Evolutionary conservation across 164 flowering plant species (phyloP).

Genomic region (Kalanchoe fedtschenkoi): DNA sequence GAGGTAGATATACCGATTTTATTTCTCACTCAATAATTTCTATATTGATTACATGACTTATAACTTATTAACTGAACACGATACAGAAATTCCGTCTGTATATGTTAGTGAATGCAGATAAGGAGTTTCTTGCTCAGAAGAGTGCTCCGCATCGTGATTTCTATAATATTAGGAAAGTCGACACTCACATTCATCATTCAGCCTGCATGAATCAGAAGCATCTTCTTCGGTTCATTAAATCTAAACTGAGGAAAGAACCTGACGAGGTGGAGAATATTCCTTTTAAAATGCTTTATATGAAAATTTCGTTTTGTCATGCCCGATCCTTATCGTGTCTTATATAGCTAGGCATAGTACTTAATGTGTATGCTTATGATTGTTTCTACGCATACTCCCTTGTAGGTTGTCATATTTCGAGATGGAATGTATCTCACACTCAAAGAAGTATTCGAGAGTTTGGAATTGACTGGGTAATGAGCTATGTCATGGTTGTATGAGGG

Average conservation of each 20-base stretch:
- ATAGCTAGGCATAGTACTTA: background rate
- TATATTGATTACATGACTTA: background rate
- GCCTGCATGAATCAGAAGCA: conserved; percentile 88
- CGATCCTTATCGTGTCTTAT: background rate
- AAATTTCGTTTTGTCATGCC: background rate
- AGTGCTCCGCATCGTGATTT: conserved; percentile 76
- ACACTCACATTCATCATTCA: conserved; percentile 77
- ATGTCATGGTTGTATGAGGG: background rate
- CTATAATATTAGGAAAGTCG: conserved; percentile 69
- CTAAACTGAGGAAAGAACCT: conserved; percentile 59
- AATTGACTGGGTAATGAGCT: conserved; percentile 47
- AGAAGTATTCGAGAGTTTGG: conserved; percentile 74
- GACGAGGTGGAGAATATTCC: conserved; percentile 44
- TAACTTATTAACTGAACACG: conserved; percentile 6
- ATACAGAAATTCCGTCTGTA: conserved; percentile 62
- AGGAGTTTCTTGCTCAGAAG: conserved; percentile 65
- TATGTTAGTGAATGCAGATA: conserved; percentile 54
- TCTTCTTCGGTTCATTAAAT: conserved; percentile 58
- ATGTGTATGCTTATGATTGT: background rate
- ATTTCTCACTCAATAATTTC: background rate
- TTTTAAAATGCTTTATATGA: background rate
- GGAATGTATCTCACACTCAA: conserved; percentile 61
- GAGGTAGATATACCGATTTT: conserved; percentile 26
- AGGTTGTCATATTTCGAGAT: conserved; percentile 79
- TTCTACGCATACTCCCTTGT: background rate